Evolutionary conservation across 208 protist species (phyloP).

Genomic region (Wallacemonas sp.): DNA sequence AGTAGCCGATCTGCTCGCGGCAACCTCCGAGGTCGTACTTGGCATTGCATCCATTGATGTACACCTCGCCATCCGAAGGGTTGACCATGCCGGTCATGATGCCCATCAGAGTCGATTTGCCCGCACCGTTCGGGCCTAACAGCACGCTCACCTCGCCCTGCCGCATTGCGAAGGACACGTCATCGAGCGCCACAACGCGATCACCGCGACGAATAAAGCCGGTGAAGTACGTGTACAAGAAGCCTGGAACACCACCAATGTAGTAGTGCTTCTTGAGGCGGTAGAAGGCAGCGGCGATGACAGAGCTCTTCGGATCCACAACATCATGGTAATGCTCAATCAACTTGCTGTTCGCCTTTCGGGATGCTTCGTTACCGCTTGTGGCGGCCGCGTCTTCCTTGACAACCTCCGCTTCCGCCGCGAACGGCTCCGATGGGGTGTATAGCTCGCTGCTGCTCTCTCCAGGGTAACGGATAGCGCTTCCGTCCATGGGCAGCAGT

Average conservation of each 20-base stretch:
- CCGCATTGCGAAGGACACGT: slow-evolving; percentile 67
- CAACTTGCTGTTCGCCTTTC: slow-evolving; percentile 11
- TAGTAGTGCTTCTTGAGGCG: slow-evolving; percentile 65
- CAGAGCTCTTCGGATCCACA: slow-evolving; percentile 29
- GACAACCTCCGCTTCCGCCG: background rate
- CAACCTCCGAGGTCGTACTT: slow-evolving; percentile 53
- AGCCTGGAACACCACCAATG: slow-evolving; percentile 56
- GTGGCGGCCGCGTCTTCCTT: slow-evolving; percentile 17
- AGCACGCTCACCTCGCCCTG: slow-evolving; percentile 76
- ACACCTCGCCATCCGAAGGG: slow-evolving; percentile 64
- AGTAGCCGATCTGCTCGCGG: slow-evolving; percentile 90
- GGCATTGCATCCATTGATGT: slow-evolving; percentile 59
- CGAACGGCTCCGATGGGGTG: background rate
- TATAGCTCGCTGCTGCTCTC: background rate
- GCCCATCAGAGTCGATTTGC: slow-evolving; percentile 84
- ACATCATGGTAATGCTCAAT: slow-evolving; percentile 50
- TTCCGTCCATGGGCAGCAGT: slow-evolving; percentile 27
- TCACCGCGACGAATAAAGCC: slow-evolving; percentile 50
- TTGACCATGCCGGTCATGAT: slow-evolving; percentile 73
- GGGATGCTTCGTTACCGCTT: background rate
- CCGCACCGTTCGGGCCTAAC: slow-evolving; percentile 84
- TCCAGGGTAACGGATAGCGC: slow-evolving; percentile 7
- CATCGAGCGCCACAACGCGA: slow-evolving; percentile 53
- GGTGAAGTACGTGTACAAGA: slow-evolving; percentile 69
- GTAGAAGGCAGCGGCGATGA: slow-evolving; percentile 42